These are phyloP conservation scores for Moelleriella libera DNA, from an alignment of 2,329 filamentous ascomycete species.

Conservation along the genomic window DNA sequence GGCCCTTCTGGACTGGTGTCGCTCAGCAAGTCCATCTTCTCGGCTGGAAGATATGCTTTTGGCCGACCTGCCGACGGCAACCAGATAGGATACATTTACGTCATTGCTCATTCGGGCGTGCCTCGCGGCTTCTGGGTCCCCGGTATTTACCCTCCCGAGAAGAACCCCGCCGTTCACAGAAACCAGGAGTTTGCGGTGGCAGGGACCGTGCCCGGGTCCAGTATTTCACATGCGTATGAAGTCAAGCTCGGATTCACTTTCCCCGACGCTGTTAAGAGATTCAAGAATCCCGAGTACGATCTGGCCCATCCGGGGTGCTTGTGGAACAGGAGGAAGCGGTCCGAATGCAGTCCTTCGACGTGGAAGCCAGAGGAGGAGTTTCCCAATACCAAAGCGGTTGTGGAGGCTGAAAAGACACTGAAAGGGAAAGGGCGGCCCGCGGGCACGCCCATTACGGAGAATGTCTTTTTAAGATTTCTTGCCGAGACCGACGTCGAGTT, in stretches of 20 bases:
- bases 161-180: not conserved
- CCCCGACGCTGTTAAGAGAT: too few relatives aligned
- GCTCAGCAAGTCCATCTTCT: not conserved
- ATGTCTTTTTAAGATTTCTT: not conserved
- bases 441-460: not conserved
- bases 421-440: not conserved
- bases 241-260: not conserved
- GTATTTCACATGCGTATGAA: not conserved
- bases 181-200: constrained; percentile 1
- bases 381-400: too few relatives aligned
- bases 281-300: not conserved
- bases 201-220: not conserved
- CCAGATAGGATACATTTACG: constrained; percentile 2
- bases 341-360: not conserved
- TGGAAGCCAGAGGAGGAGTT: not conserved
- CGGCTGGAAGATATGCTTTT: constrained; percentile 2
- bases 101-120: not conserved
- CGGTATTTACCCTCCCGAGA: not conserved
- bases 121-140: constrained; percentile 5
- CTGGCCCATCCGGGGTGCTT: not conserved
- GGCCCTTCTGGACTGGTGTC: constrained; percentile 4
- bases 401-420: not conserved
- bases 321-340: not conserved
- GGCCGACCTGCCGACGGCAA: not conserved
- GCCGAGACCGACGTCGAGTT: not conserved